Conservation (phyloP, 768 basidiomycete species). For the Agaricus bisporus region DNA sequence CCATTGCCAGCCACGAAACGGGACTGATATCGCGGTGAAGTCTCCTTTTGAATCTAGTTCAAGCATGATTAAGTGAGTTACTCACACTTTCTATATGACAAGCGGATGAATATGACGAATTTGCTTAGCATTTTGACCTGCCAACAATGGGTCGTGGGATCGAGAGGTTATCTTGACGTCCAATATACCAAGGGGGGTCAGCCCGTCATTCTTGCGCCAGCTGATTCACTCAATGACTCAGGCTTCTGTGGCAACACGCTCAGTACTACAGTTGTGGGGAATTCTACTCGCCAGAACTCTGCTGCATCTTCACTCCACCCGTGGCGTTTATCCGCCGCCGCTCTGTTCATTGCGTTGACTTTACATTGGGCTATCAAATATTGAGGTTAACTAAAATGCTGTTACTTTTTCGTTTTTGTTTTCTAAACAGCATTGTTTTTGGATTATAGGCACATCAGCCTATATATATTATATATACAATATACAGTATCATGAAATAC, state of each 20-base stretch:
- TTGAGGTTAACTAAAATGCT: background rate
- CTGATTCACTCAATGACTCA: constrained; percentile 27
- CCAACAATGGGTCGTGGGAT: constrained; percentile 61
- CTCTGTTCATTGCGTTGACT: too few relatives aligned
- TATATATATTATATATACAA: background rate
- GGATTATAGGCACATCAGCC: background rate
- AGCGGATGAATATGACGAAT: background rate
- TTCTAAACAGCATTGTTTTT: too few relatives aligned
- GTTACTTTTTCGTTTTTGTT: too few relatives aligned
- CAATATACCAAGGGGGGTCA: constrained; percentile 61
- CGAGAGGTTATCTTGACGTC: constrained; percentile 53
- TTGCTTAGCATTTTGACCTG: constrained; percentile 53
- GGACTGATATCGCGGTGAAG: constrained; percentile 47
- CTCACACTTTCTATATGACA: background rate
- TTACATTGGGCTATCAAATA: background rate
- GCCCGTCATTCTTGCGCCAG: constrained; percentile 49
- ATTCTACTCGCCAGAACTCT: background rate
- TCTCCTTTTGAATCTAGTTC: constrained; percentile 45
- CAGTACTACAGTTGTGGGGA: background rate
- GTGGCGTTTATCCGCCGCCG: too few relatives aligned
- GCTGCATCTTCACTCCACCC: background rate
- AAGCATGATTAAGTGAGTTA: constrained; percentile 51
- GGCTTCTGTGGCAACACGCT: constrained; percentile 30
- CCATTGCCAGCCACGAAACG: constrained; percentile 45
- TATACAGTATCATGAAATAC: background rate